Percentiles rank a stretch among this genome's conserved stretches.
phyloP scores from a whole-genome alignment of 73 alveolate species.

The Blepharisma stoltei region DNA sequence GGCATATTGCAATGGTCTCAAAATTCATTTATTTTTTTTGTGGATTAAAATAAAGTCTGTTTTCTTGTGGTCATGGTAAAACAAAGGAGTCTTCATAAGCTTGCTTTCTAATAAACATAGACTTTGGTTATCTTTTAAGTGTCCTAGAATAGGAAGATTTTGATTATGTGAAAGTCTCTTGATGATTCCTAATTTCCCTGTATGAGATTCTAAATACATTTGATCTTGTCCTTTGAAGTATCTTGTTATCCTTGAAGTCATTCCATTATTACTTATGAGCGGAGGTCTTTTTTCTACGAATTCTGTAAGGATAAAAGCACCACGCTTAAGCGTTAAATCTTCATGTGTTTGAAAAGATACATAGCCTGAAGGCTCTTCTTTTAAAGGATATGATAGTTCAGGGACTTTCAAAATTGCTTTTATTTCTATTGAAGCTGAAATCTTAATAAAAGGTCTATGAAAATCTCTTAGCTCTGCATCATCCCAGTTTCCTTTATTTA shows the following conservation, averaged over 20 bases:
- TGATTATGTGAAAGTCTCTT: conserved; percentile 29
- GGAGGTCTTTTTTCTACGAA: conserved; percentile 51
- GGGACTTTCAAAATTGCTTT: not conserved
- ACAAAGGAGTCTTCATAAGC: conserved; percentile 90
- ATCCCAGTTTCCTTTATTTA: not conserved
- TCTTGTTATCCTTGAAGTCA: conserved; percentile 44
- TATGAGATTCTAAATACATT: conserved; percentile 32
- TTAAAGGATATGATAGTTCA: not conserved
- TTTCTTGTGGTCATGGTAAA: conserved; percentile 68
- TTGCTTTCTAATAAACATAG: conserved; percentile 77
- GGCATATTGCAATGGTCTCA: conserved; percentile 83
- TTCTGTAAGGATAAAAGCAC: conserved; percentile 46
- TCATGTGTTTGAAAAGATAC: not conserved
- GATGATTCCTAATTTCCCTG: conserved; percentile 40
- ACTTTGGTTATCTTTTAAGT: conserved; percentile 48
- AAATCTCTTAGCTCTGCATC: conserved; percentile 3
- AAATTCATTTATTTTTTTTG: conserved; percentile 66
- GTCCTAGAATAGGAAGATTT: conserved; percentile 39
- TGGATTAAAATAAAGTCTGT: conserved; percentile 85
- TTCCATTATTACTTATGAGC: conserved; percentile 45
- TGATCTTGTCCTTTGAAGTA: conserved; percentile 36
- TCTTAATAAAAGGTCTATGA: not conserved
- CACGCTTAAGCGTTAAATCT: conserved; percentile 24
- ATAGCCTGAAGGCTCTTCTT: not conserved
- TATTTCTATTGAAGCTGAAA: not conserved